A percentile compares a stretch with the other conserved stretches of the same genome.
Evolutionary conservation across 2,329 filamentous ascomycete genomes (phyloP).

Genomic region (Curvularia hawaiiensis): DNA sequence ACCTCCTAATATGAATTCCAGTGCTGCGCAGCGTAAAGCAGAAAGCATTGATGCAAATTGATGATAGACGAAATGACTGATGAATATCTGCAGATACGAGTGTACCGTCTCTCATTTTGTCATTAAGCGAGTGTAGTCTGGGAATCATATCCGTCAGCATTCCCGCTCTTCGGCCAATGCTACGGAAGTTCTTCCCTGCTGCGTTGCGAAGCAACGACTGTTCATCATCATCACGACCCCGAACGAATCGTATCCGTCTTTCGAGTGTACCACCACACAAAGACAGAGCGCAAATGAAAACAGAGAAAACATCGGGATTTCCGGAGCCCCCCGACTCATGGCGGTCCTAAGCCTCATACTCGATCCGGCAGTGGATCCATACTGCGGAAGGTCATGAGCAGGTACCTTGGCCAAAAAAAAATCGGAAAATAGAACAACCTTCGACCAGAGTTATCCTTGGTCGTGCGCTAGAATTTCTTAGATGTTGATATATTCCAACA

Average conservation of each 20-base stretch:
- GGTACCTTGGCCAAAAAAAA: not conserved
- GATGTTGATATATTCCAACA: not conserved
- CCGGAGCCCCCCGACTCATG: not conserved
- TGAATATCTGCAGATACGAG: slow-evolving; percentile 17
- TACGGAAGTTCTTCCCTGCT: slow-evolving; percentile 25
- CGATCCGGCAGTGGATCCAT: not conserved
- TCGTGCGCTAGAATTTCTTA: not conserved
- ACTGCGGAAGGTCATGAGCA: not conserved
- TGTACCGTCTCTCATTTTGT: slow-evolving; percentile 30
- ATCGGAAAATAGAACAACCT: not conserved
- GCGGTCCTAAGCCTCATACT: not conserved
- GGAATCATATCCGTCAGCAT: slow-evolving; percentile 39
- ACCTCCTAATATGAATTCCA: not conserved
- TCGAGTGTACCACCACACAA: slow-evolving; percentile 1
- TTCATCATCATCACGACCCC: slow-evolving; percentile 3
- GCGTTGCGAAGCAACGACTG: slow-evolving; percentile 2
- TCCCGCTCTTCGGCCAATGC: slow-evolving; percentile 34
- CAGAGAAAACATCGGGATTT: not conserved
- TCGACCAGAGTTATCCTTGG: not conserved
- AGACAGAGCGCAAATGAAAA: not conserved
- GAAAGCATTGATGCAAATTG: not conserved
- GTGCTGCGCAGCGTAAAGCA: not conserved
- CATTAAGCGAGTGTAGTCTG: slow-evolving; percentile 37
- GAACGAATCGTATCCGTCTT: slow-evolving; percentile 5
- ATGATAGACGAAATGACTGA: not conserved